phyloP scores from a whole-genome alignment of 73 alveolate genomes.

The Paramecium caudatum region DNA sequence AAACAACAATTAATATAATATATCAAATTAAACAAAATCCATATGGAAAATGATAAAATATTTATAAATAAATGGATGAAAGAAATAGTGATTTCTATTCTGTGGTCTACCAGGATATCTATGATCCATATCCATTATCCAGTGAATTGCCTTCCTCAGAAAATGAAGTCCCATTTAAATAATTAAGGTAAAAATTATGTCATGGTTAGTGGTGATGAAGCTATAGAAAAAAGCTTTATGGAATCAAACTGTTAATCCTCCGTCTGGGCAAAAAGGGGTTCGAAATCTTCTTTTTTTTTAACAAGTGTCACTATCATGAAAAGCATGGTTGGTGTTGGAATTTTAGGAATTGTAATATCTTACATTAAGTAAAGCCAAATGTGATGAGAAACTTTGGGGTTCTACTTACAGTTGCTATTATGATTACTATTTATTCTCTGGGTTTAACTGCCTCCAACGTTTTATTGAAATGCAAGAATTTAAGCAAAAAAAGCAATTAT shows the following conservation, averaged over 20 bases:
- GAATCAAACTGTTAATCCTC: slow-evolving; percentile 49
- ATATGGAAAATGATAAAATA: slow-evolving; percentile 3
- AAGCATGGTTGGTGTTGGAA: slow-evolving; percentile 70
- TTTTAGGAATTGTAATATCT: slow-evolving; percentile 44
- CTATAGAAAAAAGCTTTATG: slow-evolving; percentile 53
- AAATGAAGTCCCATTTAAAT: slow-evolving; percentile 31
- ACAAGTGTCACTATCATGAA: slow-evolving; percentile 61
- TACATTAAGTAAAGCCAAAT: slow-evolving; percentile 10
- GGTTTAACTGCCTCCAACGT: neutral
- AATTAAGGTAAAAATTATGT: neutral
- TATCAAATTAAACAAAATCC: no score
- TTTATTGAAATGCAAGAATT: slow-evolving; percentile 37
- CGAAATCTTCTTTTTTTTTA: slow-evolving; percentile 51
- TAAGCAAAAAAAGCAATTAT: slow-evolving; percentile 40
- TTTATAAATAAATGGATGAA: neutral
- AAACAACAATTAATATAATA: no score
- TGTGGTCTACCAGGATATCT: slow-evolving; percentile 29
- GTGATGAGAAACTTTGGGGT: slow-evolving; percentile 55
- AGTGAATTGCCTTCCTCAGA: slow-evolving; percentile 7
- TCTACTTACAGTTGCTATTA: neutral
- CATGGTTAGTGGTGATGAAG: slow-evolving; percentile 50
- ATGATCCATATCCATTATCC: slow-evolving; percentile 15
- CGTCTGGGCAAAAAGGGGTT: slow-evolving; percentile 55
- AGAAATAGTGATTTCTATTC: neutral
- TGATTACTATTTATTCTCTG: neutral